Evolutionary conservation across 345 rosid genomes (phyloP), one percentile per base, ranked within the genome.

Genomic region (Euphorbia lathyris): DNA sequence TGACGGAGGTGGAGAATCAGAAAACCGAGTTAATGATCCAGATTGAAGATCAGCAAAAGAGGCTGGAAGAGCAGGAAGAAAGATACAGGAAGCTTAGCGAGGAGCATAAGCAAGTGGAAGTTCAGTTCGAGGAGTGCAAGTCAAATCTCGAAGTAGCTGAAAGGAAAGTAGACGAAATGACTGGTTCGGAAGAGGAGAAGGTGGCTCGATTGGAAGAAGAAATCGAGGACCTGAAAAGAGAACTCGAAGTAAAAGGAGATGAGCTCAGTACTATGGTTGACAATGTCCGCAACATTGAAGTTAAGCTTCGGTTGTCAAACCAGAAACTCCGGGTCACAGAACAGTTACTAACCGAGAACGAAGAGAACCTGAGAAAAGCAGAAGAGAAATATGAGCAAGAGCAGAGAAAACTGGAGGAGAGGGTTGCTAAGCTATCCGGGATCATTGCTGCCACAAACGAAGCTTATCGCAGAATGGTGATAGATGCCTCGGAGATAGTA

Each of bases 241-340:
- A 92, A 32, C 74, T 90, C 29, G 98, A 92, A 56, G 66, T 84
- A 55, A 92, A 87, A 84, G 94, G 76, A 77, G 98, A 95, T n/a
- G 99, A 95, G 69, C 72, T 87, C 0, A 75, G 65, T 78, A 66
- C 85, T 32, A 29, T 80, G 72, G 67, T 81, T 9, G 93, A 90
- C 36, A 87, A 88, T 8, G 84, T 80, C 59, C 81, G 80, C 36
- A 72, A 69, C n/a, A 83, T 90, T 9, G 97, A 92, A 82, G 91
- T 95, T 9, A 86, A 84, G 79, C 97, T 92, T 63, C 89, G 97
- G 34, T 72, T 95, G 68, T 92, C 98, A 12, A 95, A 87, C 85
- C 98, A 95, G 87, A 92, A 95, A 78, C 92, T 88, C 47, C 89
- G 99, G 45, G 81, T 92, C 74, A 88, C 96, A 0, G 97, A 95